A percentile compares a stretch with the other conserved stretches of the same genome.
These are phyloP conservation scores for Salvia splendens DNA, from an alignment of 257 asterid species.

Conservation along the genomic window DNA sequence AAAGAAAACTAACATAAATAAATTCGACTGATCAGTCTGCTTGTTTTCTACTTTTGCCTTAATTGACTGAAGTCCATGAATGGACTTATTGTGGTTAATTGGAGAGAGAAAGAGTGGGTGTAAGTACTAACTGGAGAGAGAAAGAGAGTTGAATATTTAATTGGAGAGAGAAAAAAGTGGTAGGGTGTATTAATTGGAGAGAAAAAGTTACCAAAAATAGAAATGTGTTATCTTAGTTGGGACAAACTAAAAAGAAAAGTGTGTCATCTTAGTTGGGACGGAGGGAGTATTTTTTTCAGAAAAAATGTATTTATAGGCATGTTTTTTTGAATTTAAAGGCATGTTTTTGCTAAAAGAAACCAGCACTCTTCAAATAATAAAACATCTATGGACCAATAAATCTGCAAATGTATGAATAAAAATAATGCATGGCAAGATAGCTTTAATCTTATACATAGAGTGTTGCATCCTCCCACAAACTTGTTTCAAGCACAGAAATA, in stretches of 20 bases:
- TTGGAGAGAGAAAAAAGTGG: too few species aligned
- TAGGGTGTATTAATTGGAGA: too few species aligned
- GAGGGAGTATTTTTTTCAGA: too few species aligned
- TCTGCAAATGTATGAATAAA: background rate
- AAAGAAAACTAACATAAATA: background rate
- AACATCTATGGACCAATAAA: background rate
- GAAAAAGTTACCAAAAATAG: too few species aligned
- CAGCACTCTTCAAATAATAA: conserved; percentile 17
- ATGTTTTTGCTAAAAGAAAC: conserved; percentile 8
- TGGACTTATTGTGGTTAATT: too few species aligned
- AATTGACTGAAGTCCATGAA: conserved; percentile 18
- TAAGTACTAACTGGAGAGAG: too few species aligned
- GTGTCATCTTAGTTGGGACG: too few species aligned
- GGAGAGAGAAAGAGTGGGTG: too few species aligned
- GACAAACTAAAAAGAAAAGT: too few species aligned
- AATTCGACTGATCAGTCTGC: conserved; percentile 4
- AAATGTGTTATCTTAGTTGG: too few species aligned
- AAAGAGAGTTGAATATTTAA: too few species aligned
- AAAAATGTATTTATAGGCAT: background rate
- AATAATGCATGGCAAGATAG: background rate
- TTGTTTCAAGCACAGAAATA: conserved; percentile 5
- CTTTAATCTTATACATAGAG: background rate
- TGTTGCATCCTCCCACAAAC: conserved; percentile 18
- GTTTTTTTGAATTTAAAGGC: background rate
- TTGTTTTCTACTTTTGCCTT: conserved; percentile 12